Evolutionary conservation across 148 eudicot genomes (phyloP).

Genomic region (Diospyros kaki): DNA sequence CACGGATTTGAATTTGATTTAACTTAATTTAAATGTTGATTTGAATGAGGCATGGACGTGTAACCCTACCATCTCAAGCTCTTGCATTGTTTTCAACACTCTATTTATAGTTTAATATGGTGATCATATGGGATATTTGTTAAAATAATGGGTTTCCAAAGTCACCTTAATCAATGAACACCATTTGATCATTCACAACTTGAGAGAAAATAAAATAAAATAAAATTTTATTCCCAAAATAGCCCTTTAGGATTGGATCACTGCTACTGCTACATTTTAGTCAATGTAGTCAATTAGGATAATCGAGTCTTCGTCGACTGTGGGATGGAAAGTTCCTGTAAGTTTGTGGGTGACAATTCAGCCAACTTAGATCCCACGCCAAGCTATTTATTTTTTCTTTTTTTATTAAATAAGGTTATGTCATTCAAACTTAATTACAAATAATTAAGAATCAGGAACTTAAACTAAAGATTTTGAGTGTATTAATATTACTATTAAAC

Average conservation of each 20-base stretch:
- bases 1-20: background rate
- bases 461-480: too few relatives aligned
- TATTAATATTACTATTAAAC: too few relatives aligned
- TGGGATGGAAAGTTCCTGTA: too few relatives aligned
- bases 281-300: background rate
- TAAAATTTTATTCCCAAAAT: background rate
- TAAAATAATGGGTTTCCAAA: background rate
- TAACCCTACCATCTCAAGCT: background rate
- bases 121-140: background rate
- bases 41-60: background rate
- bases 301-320: too few relatives aligned
- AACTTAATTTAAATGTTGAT: too few relatives aligned
- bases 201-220: background rate
- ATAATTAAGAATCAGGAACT: too few relatives aligned
- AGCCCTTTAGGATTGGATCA: background rate
- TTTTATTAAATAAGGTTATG: too few relatives aligned
- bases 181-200: background rate
- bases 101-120: background rate
- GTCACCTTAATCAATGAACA: background rate
- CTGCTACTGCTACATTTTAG: background rate
- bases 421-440: too few relatives aligned
- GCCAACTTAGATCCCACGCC: too few relatives aligned
- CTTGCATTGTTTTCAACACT: constrained; percentile 9
- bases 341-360: too few relatives aligned
- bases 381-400: too few relatives aligned